Evolutionary conservation across 2,329 filamentous ascomycete species (phyloP).

Genomic region (Pyrenochaeta sp.): DNA sequence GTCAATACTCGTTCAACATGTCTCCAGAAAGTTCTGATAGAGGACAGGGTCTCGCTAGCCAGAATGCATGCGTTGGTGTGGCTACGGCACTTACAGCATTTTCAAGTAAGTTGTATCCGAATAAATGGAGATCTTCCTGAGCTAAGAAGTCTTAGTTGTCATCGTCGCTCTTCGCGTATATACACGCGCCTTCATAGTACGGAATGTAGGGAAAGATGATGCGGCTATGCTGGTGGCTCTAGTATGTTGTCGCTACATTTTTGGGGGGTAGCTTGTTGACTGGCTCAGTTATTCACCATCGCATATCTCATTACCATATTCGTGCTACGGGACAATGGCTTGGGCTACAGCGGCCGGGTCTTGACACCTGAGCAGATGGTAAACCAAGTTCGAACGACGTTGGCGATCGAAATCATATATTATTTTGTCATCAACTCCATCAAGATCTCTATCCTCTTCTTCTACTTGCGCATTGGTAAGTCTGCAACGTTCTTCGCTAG

Average conservation of each 20-base stretch:
- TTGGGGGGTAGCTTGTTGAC: slow-evolving; percentile 4
- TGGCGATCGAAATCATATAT: slow-evolving; percentile 45
- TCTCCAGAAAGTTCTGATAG: background rate
- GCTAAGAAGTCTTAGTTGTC: slow-evolving; percentile 27
- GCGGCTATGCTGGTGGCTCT: slow-evolving; percentile 37
- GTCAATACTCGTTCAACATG: slow-evolving; percentile 1
- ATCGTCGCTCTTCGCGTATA: slow-evolving; percentile 35
- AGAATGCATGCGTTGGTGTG: slow-evolving; percentile 29
- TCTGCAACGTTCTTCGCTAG: background rate
- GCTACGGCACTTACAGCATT: slow-evolving; percentile 31
- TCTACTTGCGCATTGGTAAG: slow-evolving; percentile 48
- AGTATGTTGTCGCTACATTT: slow-evolving; percentile 19
- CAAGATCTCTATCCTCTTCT: slow-evolving; percentile 46
- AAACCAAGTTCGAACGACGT: slow-evolving; percentile 29
- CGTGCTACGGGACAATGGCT: slow-evolving; percentile 30
- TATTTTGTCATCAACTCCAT: slow-evolving; percentile 38
- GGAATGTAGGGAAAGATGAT: slow-evolving; percentile 42
- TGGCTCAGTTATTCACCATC: slow-evolving; percentile 30
- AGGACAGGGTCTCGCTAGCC: slow-evolving; percentile 12
- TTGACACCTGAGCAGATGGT: slow-evolving; percentile 30
- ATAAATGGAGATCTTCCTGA: background rate
- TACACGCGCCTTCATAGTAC: slow-evolving; percentile 28
- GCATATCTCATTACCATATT: slow-evolving; percentile 34
- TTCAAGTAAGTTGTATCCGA: slow-evolving; percentile 23
- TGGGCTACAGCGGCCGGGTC: slow-evolving; percentile 33